Percentiles rank a stretch among this genome's conserved stretches.
Conservation (phyloP, 2,329 filamentous ascomycete species). For the Hypomyces rosellus region DNA sequence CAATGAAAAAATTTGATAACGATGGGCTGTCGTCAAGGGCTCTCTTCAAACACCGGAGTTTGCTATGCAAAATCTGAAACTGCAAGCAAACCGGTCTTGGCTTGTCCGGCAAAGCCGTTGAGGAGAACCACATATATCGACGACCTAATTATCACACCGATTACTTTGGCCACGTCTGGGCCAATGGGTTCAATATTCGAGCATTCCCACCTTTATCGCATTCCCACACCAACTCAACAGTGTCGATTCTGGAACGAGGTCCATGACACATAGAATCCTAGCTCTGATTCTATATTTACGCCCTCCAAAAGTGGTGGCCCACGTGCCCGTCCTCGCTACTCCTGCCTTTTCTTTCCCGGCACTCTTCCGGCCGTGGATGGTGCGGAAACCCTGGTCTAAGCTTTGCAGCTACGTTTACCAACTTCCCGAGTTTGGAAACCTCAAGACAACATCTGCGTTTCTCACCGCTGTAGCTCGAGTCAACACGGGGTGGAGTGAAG, state of each 20-base stretch:
- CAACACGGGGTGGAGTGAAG: slow-evolving; percentile 3
- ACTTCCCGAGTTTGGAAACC: slow-evolving; percentile 19
- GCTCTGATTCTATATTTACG: slow-evolving; percentile 2
- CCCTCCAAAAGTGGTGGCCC: neutral
- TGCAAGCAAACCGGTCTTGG: no score
- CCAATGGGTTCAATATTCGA: slow-evolving; percentile 4
- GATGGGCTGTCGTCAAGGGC: no score
- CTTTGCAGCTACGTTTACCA: slow-evolving; percentile 7
- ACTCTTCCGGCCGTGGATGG: slow-evolving; percentile 1
- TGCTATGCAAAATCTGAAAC: no score
- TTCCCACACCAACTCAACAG: slow-evolving; percentile 3
- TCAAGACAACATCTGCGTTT: slow-evolving; percentile 19
- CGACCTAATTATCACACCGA: no score
- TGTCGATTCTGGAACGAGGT: slow-evolving; percentile 12
- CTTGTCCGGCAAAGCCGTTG: no score
- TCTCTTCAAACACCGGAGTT: no score
- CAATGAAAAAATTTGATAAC: no score
- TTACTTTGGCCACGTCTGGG: neutral
- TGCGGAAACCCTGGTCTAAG: slow-evolving; percentile 3
- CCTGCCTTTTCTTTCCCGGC: slow-evolving; percentile 2
- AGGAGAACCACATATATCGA: no score
- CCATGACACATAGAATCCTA: slow-evolving; percentile 16
- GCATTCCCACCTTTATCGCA: neutral
- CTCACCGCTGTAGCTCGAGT: slow-evolving; percentile 12
- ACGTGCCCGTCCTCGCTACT: neutral